These are phyloP conservation scores for Thielaviopsis ethacetica DNA, from an alignment of 2,329 filamentous ascomycete genomes.

Conservation along the genomic window DNA sequence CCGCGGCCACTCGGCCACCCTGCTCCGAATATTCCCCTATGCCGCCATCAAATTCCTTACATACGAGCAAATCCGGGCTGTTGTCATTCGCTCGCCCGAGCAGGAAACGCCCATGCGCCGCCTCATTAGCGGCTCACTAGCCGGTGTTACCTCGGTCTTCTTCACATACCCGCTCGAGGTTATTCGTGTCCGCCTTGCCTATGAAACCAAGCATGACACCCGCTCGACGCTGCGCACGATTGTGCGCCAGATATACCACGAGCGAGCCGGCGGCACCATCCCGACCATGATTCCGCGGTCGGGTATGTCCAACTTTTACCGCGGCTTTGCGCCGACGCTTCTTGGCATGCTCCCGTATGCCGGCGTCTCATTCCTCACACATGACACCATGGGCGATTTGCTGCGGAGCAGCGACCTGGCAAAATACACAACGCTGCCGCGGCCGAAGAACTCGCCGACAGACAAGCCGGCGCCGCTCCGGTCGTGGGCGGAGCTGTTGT, in stretches of 20 bases:
- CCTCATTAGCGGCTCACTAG: slow-evolving; percentile 55
- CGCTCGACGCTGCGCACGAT: slow-evolving; percentile 59
- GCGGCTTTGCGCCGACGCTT: slow-evolving; percentile 79
- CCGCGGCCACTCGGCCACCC: slow-evolving; percentile 83
- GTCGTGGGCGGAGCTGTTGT: slow-evolving; percentile 71
- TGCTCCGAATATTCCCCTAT: slow-evolving; percentile 91
- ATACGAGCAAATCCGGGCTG: slow-evolving; percentile 82
- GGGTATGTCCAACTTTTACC: slow-evolving; percentile 82
- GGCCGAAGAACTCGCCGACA: slow-evolving; percentile 33
- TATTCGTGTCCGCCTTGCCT: slow-evolving; percentile 79
- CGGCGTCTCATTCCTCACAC: slow-evolving; percentile 85
- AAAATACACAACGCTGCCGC: slow-evolving; percentile 57
- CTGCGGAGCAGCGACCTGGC: slow-evolving; percentile 54
- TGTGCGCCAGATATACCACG: slow-evolving; percentile 73
- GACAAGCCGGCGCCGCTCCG: slow-evolving; percentile 53
- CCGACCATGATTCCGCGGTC: slow-evolving; percentile 32
- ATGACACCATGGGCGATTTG: slow-evolving; percentile 77
- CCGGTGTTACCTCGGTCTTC: slow-evolving; percentile 82
- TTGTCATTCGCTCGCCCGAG: slow-evolving; percentile 52
- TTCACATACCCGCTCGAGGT: slow-evolving; percentile 93
- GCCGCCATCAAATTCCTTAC: slow-evolving; percentile 95
- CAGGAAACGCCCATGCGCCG: slow-evolving; percentile 71
- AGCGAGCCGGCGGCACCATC: slow-evolving; percentile 34
- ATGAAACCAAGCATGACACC: slow-evolving; percentile 68
- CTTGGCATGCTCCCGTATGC: slow-evolving; percentile 95